phyloP scores from a whole-genome alignment of 1,284 basidiomycete species.

The Pholiota adiposa region DNA sequence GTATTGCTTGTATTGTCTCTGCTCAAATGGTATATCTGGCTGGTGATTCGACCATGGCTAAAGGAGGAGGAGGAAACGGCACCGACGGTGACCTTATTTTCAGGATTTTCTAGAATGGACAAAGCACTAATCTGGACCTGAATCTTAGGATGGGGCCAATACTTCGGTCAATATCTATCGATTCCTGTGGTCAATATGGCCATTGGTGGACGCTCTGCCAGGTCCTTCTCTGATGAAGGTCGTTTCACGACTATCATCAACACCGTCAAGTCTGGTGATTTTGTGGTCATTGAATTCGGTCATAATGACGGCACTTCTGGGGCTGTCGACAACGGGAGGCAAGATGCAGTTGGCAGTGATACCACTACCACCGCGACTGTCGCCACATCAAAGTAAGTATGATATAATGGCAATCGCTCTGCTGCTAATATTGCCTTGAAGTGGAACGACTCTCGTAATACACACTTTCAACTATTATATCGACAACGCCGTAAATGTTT shows the following conservation, averaged over 20 bases:
- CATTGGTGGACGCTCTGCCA: slow-evolving; percentile 48
- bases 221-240: slow-evolving; percentile 51
- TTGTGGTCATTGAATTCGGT: slow-evolving; percentile 48
- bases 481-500: slow-evolving; percentile 44
- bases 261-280: slow-evolving; percentile 42
- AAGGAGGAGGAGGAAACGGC: slow-evolving; percentile 35
- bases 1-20: slow-evolving; percentile 19
- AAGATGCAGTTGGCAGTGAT: slow-evolving; percentile 41
- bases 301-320: slow-evolving; percentile 46
- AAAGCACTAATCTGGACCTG: slow-evolving; percentile 1
- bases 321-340: slow-evolving; percentile 41
- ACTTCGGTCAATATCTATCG: slow-evolving; percentile 43
- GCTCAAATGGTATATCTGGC: slow-evolving; percentile 48
- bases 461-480: slow-evolving; percentile 47
- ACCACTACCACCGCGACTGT: slow-evolving; percentile 39
- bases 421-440: slow-evolving; percentile 16
- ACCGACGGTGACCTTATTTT: slow-evolving; percentile 32
- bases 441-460: slow-evolving; percentile 38
- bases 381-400: slow-evolving; percentile 34
- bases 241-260: slow-evolving; percentile 45
- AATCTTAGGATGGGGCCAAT: slow-evolving; percentile 49
- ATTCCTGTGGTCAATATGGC: slow-evolving; percentile 49
- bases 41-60: slow-evolving; percentile 52
- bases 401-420: neutral
- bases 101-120: neutral